Conservation (phyloP, 805 yeast genomes). For the Saccharomyces kudriavzevii region DNA sequence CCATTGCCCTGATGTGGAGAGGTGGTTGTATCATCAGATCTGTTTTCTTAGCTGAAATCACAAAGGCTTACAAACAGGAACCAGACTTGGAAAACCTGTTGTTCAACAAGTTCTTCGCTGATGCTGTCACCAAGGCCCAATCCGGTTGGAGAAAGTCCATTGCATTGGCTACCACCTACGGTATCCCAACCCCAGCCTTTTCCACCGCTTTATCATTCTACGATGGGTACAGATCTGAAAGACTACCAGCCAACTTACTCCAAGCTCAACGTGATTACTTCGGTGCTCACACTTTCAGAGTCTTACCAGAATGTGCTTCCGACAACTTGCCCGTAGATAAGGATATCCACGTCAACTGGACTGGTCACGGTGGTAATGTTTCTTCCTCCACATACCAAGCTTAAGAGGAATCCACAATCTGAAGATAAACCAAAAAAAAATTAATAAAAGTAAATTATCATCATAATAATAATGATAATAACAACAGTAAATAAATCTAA, state of each 20-base stretch:
- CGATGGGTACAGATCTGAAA: conserved; percentile 96
- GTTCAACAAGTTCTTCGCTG: conserved; percentile 89
- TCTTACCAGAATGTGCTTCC: conserved; percentile 77
- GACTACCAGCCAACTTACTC: conserved; percentile 92
- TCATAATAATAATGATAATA: too few relatives aligned
- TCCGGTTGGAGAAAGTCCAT: conserved; percentile 89
- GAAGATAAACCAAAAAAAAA: not conserved
- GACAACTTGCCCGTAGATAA: conserved; percentile 68
- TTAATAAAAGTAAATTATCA: not conserved
- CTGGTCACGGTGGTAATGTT: conserved; percentile 97
- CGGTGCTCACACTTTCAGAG: conserved; percentile 98
- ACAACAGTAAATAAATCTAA: not conserved
- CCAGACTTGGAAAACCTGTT: conserved; percentile 92
- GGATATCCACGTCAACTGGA: conserved; percentile 97
- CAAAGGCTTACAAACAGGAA: conserved; percentile 88
- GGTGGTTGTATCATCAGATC: conserved; percentile 99
- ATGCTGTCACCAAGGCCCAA: conserved; percentile 90
- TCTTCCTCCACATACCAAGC: conserved; percentile 94
- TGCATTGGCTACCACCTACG: conserved; percentile 67
- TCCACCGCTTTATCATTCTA: conserved; percentile 94
- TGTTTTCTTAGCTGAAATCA: conserved; percentile 94
- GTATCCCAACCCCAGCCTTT: conserved; percentile 98
- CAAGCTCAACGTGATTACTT: conserved; percentile 99
- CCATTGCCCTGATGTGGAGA: conserved; percentile 99
- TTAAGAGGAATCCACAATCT: conserved; percentile 32